Evolutionary conservation across 129 eudicot genomes (phyloP), one percentile per base, ranked within the genome.

Genomic region (Escallonia rubra): DNA sequence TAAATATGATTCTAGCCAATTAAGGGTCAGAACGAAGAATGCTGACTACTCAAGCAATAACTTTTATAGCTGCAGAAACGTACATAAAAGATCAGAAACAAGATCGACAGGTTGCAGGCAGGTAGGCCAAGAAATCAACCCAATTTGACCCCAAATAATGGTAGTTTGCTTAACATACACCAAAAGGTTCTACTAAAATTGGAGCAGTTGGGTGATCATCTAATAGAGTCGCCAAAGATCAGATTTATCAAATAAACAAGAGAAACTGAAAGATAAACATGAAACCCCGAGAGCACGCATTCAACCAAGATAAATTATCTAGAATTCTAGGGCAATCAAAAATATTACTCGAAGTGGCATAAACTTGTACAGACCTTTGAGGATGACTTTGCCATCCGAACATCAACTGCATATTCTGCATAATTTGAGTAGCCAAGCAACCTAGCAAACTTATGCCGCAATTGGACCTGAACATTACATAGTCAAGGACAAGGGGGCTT

Each of bases 371-470:
- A 62, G 64, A 93, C 99, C 96, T 89, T 93, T n/a, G 88, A 72
- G 11, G 95, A 89, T 23, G 95, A 86, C 70, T 79, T 89, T 71
- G 90, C 96, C 99, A 93, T 93, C 80, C 96, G 82, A 62, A 52
- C 74, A 65, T 81, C 73, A 61, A 78, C 72, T 62, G 87, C 87
- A 75, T 84, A 93, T 54, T 89, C 99, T 6, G 96, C 96, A 74
- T 82, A 93, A 72, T 87, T 93, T 15, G 77, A 63, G 67, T 84
- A 89, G 76, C 96, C 99, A 76, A 93, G 99, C 78, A 93, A 77
- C 68, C 93, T 80, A 54, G 99, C 95, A 82, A 85, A 80, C 72
- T 85, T 93, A 72, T 93, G 99, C 59, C 99, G 89, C 67, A 82
- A 72, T 67, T 83, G 86, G 73, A 93, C 82, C 99, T 93, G 84